Base-by-base conservation (phyloP, 495 filamentous ascomycete genomes). In the Trichocladium uniseriatum region DNA sequence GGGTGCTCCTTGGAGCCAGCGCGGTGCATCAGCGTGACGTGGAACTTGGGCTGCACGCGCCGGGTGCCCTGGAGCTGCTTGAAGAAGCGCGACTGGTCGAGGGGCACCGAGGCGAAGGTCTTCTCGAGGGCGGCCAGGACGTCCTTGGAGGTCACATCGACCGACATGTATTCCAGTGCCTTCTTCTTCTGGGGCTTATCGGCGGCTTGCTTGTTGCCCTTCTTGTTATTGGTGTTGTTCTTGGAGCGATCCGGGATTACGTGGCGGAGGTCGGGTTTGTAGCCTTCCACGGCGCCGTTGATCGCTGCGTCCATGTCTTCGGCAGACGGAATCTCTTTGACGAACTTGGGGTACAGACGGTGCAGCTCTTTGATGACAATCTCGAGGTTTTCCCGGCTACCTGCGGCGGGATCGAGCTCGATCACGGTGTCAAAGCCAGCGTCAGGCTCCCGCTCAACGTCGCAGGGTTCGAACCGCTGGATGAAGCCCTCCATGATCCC, bases 401-500 rank as follows among this genome's bases (percentile, higher is more conserved):
- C 79, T 6, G 72, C 75, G 15, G 79, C 69, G 11, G 87, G 83
- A 55, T 96, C 84, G 0, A 99, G 79, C 56, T 94, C 76, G 61
- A 99, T 94, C 45, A 95, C 70, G 7, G 79, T 64, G 54, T 95
- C 85, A 54, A 96, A 96, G 22, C 68, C 67, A 40, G 78, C 70
- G 62, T 99, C 94, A 3, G 91, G 90, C 16, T 64, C 57, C 16
- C 59, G 68, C 20, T 76, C 69, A 1, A 65, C 64, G 53, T 96
- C 75, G 47, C 88, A 68, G 3, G 80, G 76, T 65, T 97, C 82
- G 62, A 96, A 99, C 14, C 92, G 83, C 0, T 68, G 51, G 38
- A 98, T 71, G 70, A 99, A 99, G 31, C 89, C 88, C 52, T 95
- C 83, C 92, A 99, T 97, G 59, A 99, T 97, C 8, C 79, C 79